phyloP scores from a whole-genome alignment of 345 rosid genomes.

The Heritiera fomes region DNA sequence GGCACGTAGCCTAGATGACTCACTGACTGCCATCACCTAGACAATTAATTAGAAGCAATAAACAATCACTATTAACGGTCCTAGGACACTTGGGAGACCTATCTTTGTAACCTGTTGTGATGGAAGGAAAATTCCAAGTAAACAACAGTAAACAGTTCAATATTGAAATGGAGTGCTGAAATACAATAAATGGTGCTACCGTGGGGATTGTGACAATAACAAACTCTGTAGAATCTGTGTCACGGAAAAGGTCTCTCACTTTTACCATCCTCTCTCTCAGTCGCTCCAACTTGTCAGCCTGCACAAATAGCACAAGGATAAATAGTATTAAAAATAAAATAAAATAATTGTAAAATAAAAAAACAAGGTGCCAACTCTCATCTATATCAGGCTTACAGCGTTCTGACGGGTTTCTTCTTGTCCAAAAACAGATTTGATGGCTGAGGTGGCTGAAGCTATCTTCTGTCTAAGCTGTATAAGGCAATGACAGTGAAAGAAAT shows the following conservation, averaged over 20 bases:
- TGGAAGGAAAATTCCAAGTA: background rate
- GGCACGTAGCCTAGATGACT: slow-evolving; percentile 81
- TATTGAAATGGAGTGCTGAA: background rate
- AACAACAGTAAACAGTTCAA: background rate
- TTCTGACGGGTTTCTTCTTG: slow-evolving; percentile 59
- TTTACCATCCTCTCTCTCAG: slow-evolving; percentile 94
- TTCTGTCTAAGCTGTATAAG: slow-evolving; percentile 82
- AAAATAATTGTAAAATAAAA: background rate
- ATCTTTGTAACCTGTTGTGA: background rate
- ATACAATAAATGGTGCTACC: slow-evolving; percentile 41
- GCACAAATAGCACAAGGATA: slow-evolving; percentile 13
- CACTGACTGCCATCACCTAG: slow-evolving; percentile 94
- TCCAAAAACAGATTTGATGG: slow-evolving; percentile 93
- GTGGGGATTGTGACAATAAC: slow-evolving; percentile 95
- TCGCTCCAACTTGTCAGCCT: slow-evolving; percentile 85
- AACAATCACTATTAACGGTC: background rate
- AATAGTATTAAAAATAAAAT: background rate
- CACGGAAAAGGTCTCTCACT: slow-evolving; percentile 95
- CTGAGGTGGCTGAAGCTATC: slow-evolving; percentile 89
- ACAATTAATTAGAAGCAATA: slow-evolving; percentile 7
- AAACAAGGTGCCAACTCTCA: slow-evolving; percentile 18
- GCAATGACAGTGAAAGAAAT: background rate
- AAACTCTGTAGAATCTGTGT: slow-evolving; percentile 86
- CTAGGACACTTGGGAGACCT: background rate
- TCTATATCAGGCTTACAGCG: slow-evolving; percentile 58